Base-by-base conservation (phyloP, 139 green algal species). In the Nannochloris sp. region DNA sequence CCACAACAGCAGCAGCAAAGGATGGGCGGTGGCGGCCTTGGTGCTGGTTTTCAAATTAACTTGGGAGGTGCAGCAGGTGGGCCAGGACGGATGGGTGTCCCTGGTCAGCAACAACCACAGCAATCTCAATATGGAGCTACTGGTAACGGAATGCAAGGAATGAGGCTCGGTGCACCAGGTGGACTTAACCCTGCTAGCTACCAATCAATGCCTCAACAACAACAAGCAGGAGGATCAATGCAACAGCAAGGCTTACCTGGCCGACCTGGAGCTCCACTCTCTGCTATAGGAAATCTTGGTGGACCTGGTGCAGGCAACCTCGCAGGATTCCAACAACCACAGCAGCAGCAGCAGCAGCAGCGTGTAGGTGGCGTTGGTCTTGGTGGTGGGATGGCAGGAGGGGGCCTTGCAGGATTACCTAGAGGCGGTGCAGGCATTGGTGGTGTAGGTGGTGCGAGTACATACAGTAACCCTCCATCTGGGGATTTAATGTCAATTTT, bases 401-500 rank as follows among this genome's bases (percentile, higher is more conserved):
- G 54, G 48, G 5, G 59, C 59, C 15, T 60, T 58, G 46, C 33
- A 54, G 14, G 64, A 29, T 39, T 60, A 57, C n/a, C 37, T 67
- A 23, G 34, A 6, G 7, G 23, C 1, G n/a, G 15, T 70, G 38
- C 55, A 71, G 59, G n/a, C n/a, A n/a, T n/a, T n/a, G n/a, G n/a
- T n/a, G n/a, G n/a, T n/a, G n/a, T 33, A 3, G 31, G 35, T 24
- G 54, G 61, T 33, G 60, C 53, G 33, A 55, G 31, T 3, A 34
- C 42, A 15, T 37, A 60, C 4, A 19, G 42, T 65, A 46, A 53
- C 44, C 27, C 36, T 8, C 71, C 80, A 35, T 76, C 72, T 39
- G 66, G 72, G 44, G 71, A 85, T 66, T 54, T 84, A 47, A 56
- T 84, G 29, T 55, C 70, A 32, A 80, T 87, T 77, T 69, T 86